A percentile compares a stretch with the other conserved stretches of the same genome.
phyloP scores from a whole-genome alignment of 805 yeast genomes.

The Kluyveromyces wickerhamii region DNA sequence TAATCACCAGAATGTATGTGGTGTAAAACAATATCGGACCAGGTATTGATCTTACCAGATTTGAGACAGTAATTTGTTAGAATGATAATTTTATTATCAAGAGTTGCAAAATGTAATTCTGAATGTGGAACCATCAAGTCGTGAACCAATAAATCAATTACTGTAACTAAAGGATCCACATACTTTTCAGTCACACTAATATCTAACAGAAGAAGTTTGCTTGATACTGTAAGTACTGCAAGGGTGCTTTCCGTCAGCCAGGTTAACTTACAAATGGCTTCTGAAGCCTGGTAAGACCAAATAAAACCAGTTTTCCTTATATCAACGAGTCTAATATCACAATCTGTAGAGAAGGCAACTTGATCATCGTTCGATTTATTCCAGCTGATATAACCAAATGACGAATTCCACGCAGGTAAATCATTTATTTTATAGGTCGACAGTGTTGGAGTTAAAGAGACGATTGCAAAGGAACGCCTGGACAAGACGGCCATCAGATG shows the following conservation, averaged over 20 bases:
- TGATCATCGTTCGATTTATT: not conserved
- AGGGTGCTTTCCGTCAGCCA: constrained; percentile 21
- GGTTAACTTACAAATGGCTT: constrained; percentile 7
- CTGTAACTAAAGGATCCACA: constrained; percentile 7
- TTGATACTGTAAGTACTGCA: constrained; percentile 22
- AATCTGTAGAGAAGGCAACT: constrained; percentile 1
- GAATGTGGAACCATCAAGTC: constrained; percentile 22
- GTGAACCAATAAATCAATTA: constrained; percentile 20
- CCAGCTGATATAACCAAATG: constrained; percentile 2
- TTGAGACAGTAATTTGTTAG: constrained; percentile 23
- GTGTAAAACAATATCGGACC: constrained; percentile 26
- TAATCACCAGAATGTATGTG: constrained; percentile 25
- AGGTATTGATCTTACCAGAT: constrained; percentile 22
- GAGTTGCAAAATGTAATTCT: constrained; percentile 16
- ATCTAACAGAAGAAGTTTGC: constrained; percentile 18
- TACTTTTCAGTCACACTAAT: not conserved
- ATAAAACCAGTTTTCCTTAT: constrained; percentile 10
- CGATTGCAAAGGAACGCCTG: constrained; percentile 13
- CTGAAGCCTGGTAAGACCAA: constrained; percentile 15
- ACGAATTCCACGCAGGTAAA: not conserved
- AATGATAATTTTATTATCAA: constrained; percentile 14
- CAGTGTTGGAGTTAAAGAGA: constrained; percentile 12
- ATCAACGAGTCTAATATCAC: not conserved
- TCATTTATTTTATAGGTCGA: constrained; percentile 4
- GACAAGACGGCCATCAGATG: constrained; percentile 23